A percentile compares a stretch with the other conserved stretches of the same genome.
phyloP scores from a whole-genome alignment of 2,329 filamentous ascomycete species.

The Fusarium sp. region DNA sequence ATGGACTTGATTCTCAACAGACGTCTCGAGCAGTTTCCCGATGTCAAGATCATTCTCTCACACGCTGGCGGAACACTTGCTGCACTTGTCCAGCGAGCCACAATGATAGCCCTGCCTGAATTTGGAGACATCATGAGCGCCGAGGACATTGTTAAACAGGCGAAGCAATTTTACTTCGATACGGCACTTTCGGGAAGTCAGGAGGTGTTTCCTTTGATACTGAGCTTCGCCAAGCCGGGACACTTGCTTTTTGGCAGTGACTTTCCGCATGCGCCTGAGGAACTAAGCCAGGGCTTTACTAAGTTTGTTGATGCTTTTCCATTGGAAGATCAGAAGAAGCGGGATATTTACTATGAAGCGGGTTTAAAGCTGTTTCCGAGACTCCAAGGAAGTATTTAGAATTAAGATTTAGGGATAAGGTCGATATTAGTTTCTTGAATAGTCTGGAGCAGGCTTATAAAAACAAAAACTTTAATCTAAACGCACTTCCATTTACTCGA shows the following conservation, averaged over 20 bases:
- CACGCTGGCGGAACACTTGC: background rate
- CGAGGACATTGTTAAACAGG: background rate
- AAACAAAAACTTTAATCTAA: accelerated
- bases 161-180: background rate
- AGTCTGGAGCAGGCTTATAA: too few species aligned
- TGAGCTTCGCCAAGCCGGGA: background rate
- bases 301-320: background rate
- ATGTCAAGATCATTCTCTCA: background rate
- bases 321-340: background rate
- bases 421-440: background rate
- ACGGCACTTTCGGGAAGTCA: background rate
- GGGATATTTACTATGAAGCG: accelerated
- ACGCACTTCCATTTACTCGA: constrained; percentile 30
- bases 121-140: background rate
- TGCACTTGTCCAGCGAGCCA: background rate
- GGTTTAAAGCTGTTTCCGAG: background rate
- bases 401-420: background rate
- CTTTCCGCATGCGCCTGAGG: background rate
- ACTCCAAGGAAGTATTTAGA: accelerated
- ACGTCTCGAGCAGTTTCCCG: background rate
- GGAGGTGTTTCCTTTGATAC: background rate
- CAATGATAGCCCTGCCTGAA: background rate
- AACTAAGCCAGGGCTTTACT: background rate
- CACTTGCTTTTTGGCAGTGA: background rate
- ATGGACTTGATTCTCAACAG: background rate